Percentiles rank a stretch among this genome's conserved stretches.
Evolutionary conservation across 192 early-diverging fungal species (phyloP).

Genomic region (Chytriomyces confervae): DNA sequence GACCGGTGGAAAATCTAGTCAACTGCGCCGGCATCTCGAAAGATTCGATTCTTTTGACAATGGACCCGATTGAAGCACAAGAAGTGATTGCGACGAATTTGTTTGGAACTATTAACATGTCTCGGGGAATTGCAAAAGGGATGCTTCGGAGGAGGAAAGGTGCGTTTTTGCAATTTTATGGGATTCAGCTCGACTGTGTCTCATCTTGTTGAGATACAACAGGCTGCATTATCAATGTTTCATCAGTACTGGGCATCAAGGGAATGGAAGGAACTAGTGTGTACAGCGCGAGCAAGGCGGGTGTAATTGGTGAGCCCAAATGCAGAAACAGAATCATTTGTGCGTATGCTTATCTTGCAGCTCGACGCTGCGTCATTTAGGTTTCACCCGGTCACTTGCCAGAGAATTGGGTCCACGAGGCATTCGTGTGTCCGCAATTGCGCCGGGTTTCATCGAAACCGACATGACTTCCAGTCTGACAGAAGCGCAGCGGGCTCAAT

Average conservation of each 20-base stretch:
- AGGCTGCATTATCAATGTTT: slow-evolving; percentile 81
- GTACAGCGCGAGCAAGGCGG: slow-evolving; percentile 88
- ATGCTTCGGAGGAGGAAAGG: slow-evolving; percentile 66
- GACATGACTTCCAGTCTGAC: slow-evolving; percentile 72
- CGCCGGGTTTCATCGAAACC: slow-evolving; percentile 88
- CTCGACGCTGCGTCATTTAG: slow-evolving; percentile 33
- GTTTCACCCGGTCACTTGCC: slow-evolving; percentile 83
- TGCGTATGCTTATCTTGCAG: neutral
- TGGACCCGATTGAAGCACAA: slow-evolving; percentile 47
- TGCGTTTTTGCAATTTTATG: slow-evolving; percentile 34
- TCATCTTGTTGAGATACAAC: neutral
- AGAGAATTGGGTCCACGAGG: slow-evolving; percentile 75
- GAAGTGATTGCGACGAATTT: slow-evolving; percentile 73
- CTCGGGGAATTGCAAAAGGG: slow-evolving; percentile 56
- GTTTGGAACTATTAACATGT: slow-evolving; percentile 70
- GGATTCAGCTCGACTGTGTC: neutral
- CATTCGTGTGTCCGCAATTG: slow-evolving; percentile 81
- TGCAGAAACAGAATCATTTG: no score
- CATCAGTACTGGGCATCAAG: slow-evolving; percentile 77
- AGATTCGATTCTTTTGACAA: slow-evolving; percentile 25
- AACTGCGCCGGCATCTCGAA: slow-evolving; percentile 38
- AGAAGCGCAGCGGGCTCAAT: slow-evolving; percentile 43
- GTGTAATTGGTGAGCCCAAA: slow-evolving; percentile 67
- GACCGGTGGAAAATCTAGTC: slow-evolving; percentile 22
- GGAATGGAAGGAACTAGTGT: slow-evolving; percentile 75